Evolutionary conservation across 208 protist genomes (phyloP).

Genomic region (Sergeia podlipaevii): DNA sequence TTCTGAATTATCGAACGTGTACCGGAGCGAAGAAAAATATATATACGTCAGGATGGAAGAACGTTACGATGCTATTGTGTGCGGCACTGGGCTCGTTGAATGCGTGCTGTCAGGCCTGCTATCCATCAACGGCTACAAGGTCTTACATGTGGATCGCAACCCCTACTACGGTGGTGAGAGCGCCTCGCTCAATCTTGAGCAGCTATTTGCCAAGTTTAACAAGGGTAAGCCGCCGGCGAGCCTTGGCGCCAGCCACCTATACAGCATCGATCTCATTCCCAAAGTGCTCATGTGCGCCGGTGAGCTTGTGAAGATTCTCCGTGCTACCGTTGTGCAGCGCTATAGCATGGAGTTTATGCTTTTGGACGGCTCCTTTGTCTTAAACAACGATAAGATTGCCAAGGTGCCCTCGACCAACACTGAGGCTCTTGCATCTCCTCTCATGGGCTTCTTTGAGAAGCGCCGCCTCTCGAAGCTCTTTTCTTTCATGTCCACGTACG

Average conservation of each 20-base stretch:
- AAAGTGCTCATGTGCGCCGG: slow-evolving; percentile 99
- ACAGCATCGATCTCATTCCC: slow-evolving; percentile 99
- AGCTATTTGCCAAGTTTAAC: slow-evolving; percentile 96
- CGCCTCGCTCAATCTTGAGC: slow-evolving; percentile 98
- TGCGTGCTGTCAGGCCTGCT: slow-evolving; percentile 96
- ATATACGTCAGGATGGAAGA: slow-evolving; percentile 82
- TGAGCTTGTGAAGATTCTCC: slow-evolving; percentile 97
- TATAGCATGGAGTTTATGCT: slow-evolving; percentile 99
- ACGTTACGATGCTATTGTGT: slow-evolving; percentile 96
- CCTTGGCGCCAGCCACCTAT: slow-evolving; percentile 95
- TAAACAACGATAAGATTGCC: slow-evolving; percentile 93
- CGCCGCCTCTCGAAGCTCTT: slow-evolving; percentile 93
- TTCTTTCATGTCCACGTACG: slow-evolving; percentile 87
- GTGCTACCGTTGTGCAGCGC: slow-evolving; percentile 96
- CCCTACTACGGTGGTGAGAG: slow-evolving; percentile 99
- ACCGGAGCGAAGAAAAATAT: too few species aligned
- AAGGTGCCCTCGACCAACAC: slow-evolving; percentile 97
- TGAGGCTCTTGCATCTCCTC: slow-evolving; percentile 95
- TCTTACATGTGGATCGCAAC: slow-evolving; percentile 99
- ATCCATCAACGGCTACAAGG: slow-evolving; percentile 97
- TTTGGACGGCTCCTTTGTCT: slow-evolving; percentile 97
- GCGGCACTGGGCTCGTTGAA: slow-evolving; percentile 99
- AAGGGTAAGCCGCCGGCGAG: slow-evolving; percentile 61
- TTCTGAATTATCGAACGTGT: too few species aligned
- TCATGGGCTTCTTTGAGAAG: slow-evolving; percentile 99